Evolutionary conservation across 768 basidiomycete species (phyloP), one percentile per base, ranked within the genome.

Genomic region (Pulveroboletus sp.): DNA sequence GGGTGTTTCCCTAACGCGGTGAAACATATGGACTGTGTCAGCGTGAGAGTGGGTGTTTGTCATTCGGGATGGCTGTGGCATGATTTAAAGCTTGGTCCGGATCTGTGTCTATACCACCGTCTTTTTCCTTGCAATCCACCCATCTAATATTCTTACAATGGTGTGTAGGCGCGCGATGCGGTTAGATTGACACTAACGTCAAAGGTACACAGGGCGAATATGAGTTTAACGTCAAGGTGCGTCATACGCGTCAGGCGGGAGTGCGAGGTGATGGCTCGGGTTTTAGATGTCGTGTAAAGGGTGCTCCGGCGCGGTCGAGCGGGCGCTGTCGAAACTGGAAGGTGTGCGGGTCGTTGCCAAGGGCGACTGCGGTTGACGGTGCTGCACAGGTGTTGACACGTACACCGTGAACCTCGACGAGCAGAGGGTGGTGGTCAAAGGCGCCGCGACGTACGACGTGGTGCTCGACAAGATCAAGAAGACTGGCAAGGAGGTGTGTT

Each of bases 401-500:
- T 92, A 74, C 70, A 64, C 72, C 5, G 83, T 94, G 55, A 73
- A 62, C 60, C 78, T 93, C 31, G 82, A 79, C 24, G 80, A 70
- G 33, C 89, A 94, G 64, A 77, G 79, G 61, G 92, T 94, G 46
- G 44, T 79, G 44, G 90, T 94, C 40, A 82, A 65, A 10, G 81
- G 81, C 11, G 66, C 71, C 3, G 72, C 80, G 10, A 58, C 76
- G 16, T 89, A 87, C 64, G 87, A 90, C 0, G 73, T 74, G 3
- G 72, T 92, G 39, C 68, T 80, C 12, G 82, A 72, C 44, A 87
- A 76, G 74, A 90, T 95, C 63, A 80, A 81, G 77, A 94, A 93
- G 80, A 95, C 92, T 10, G 93, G 93, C 55, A 94, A 94, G 70
- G 79, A 89, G 84, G 91, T 90, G 44, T 20, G 72, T 54, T 7